phyloP scores from a whole-genome alignment of 805 yeast genomes.

The Cyberlindnera japonica region DNA sequence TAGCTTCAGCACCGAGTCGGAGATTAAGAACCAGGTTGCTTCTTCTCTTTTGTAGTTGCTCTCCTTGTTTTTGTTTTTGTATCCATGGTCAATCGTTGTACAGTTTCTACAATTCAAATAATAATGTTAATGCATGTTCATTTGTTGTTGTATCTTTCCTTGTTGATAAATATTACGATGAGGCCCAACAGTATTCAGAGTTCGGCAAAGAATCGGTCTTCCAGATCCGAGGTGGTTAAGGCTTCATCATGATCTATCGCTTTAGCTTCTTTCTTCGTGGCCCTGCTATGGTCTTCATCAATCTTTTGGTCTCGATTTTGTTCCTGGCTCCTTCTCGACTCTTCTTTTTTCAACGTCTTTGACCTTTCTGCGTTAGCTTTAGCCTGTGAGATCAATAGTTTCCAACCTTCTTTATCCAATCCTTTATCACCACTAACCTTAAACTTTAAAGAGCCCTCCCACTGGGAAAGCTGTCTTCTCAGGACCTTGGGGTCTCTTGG shows the following conservation, averaged over 20 bases:
- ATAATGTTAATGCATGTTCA: too few relatives aligned
- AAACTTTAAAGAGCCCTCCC: slow-evolving; percentile 49
- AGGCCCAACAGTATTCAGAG: too few relatives aligned
- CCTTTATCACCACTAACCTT: slow-evolving; percentile 11
- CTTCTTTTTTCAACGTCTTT: too few relatives aligned
- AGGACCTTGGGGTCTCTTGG: slow-evolving; percentile 60
- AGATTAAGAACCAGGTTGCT: slow-evolving; percentile 1
- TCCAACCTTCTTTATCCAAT: slow-evolving; percentile 23
- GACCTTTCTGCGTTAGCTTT: slow-evolving; percentile 1
- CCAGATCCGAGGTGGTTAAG: not conserved
- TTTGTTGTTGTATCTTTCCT: too few relatives aligned
- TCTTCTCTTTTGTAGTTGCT: slow-evolving; percentile 3
- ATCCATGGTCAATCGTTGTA: too few relatives aligned
- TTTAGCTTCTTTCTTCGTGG: too few relatives aligned
- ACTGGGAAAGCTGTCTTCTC: slow-evolving; percentile 51
- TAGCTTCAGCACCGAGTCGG: slow-evolving; percentile 13
- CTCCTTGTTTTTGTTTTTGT: not conserved
- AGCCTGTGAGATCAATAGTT: slow-evolving; percentile 16
- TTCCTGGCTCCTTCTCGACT: too few relatives aligned
- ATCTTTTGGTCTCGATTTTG: not conserved
- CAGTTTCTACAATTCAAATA: too few relatives aligned
- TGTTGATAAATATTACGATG: too few relatives aligned
- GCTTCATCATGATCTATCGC: not conserved
- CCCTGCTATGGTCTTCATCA: not conserved
- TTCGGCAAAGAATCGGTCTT: slow-evolving; percentile 3